These are phyloP conservation scores for Phytophthora macrochlamydospora DNA, from an alignment of 352 stramenopile species.

Conservation along the genomic window DNA sequence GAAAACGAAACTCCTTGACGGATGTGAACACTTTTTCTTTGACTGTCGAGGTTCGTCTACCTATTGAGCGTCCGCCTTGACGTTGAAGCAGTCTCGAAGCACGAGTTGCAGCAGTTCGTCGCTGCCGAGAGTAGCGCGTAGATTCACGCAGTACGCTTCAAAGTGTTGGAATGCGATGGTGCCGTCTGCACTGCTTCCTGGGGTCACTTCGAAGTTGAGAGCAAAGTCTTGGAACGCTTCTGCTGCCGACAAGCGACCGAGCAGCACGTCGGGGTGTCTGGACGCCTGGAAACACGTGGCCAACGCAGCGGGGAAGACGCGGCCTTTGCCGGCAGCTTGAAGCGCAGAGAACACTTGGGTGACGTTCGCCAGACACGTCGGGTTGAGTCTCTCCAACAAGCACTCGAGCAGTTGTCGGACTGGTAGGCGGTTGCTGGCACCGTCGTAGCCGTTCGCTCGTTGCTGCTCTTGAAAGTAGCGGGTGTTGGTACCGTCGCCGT, in stretches of 20 bases:
- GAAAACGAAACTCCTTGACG: no score
- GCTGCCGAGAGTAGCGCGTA: conserved; percentile 53
- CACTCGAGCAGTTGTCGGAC: conserved; percentile 46
- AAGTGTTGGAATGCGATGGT: conserved; percentile 65
- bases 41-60: no score
- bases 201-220: conserved; percentile 61
- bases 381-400: conserved; percentile 49
- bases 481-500: conserved; percentile 3
- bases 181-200: conserved; percentile 33
- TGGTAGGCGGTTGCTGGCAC: conserved; percentile 30
- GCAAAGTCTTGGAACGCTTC: conserved; percentile 80
- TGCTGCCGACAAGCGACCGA: conserved; percentile 40
- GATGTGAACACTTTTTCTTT: no score
- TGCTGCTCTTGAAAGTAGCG: conserved; percentile 48
- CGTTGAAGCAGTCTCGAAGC: conserved; percentile 64
- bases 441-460: conserved; percentile 23
- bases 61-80: no score
- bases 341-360: conserved; percentile 53
- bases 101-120: conserved; percentile 64
- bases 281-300: conserved; percentile 66
- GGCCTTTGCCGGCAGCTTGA: conserved; percentile 50
- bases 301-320: conserved; percentile 65
- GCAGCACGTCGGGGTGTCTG: conserved; percentile 61
- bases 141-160: conserved; percentile 61
- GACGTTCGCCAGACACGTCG: conserved; percentile 33